Base-by-base conservation (phyloP, 441 rosid genomes). In the Geranium incanum region DNA sequence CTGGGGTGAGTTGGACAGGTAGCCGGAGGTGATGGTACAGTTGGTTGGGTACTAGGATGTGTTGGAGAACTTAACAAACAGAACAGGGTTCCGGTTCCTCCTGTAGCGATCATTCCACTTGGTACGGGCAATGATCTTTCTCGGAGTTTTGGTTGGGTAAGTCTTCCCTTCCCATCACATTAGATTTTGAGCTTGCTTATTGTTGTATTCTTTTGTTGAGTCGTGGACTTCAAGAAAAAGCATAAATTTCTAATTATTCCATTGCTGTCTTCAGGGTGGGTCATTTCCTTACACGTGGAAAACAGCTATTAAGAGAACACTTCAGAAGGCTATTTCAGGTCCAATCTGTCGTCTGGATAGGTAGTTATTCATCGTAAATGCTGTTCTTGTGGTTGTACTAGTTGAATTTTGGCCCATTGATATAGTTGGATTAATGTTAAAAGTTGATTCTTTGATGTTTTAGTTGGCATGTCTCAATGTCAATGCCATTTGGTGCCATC, bases 1-100 rank as follows among this genome's bases (percentile, higher is more conserved):
- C 38, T 71, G 66, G 74, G 77, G 6, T 72, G 70, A 78, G 12
- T 65, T 79, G 71, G 69, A 81, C 81, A 95, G 97, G 98, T 94
- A 81, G 96, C 97, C 18, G 97, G 98, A 83, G 98, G 97, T 78
- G 98, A 93, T 86, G 99, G 99, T 77, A 92, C 97, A 0, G 95
- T 95, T 70, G 97, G 99, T 77, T 95, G 97, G 99, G 90, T 95
- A 18, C 82, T 95, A 43, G 97, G 97, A 76, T 78, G 90, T 88
- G 88, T 92, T 15, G 82, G 91, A 74, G 88, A 80, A 55, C 96
- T 95, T 67, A 63, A 85, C 80, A 57, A 64, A 67, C 84, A 78
- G 71, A 82, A 77, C 50, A 75, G 89, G 63, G 78, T 68, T 70
- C 95, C 97, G 23, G 86, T 89, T 81, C 99, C 97, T 82, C 97